Evolutionary conservation across 2,329 filamentous ascomycete genomes (phyloP), one percentile per base, ranked within the genome.

Genomic region (Aspergillus hiratsukae): DNA sequence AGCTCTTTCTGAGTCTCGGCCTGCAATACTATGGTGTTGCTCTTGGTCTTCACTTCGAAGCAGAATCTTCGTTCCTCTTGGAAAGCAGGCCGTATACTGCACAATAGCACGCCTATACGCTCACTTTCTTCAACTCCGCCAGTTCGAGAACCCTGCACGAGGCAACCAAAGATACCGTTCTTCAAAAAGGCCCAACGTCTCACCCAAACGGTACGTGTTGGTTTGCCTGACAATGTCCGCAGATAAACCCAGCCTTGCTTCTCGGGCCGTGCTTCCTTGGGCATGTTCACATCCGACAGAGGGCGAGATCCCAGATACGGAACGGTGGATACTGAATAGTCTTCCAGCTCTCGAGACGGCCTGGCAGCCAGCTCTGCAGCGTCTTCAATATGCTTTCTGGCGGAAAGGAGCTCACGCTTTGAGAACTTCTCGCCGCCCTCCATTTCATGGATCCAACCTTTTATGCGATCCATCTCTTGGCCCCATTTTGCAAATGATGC

Each of bases 31-130:
- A 96, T 86, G 51, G 87, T 94, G 60, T 89, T 89, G 67, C 90
- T 96, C 74, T 97, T 99, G 2, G 94, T 99, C 79, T 97, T 99
- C 67, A 99, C 89, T 74, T 99, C 94, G 67, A 99, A 97, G 71
- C 94, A 97, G 74, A 97, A 99, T 17, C 94, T 85, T 41, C 94
- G 86, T 68, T 99, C 94, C 74, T 99, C 94, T 63, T 90, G 87
- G 52, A 95, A 88, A 0, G 92, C 91, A 19, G 92, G 91, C 66
- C 93, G 90, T 50, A 94, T 89, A 67, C 90, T 96, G 76, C 94
- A 99, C 41, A 99, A 84, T 52, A 99, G 77, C 3, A 99, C 92
- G 43, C 94, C 94, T 58, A 96, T 96, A 75, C 96, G 91, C 67
- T 99, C 94, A 49, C 91, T 96, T 72, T 97, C 93, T 64, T 97